Base-by-base conservation (phyloP, 1,139 yeast species). In the Candida tetrigidarum region DNA sequence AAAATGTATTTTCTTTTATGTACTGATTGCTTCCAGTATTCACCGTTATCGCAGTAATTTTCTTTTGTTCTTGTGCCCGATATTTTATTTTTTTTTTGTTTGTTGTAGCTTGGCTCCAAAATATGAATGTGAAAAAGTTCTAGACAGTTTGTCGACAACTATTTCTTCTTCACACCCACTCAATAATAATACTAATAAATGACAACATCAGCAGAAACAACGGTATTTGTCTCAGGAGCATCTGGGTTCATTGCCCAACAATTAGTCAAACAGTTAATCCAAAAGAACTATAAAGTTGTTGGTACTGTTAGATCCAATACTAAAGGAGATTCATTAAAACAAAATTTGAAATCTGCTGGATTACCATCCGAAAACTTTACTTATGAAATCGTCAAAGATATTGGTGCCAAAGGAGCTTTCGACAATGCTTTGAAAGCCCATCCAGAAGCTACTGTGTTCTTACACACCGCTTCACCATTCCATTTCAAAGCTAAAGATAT, bases 181-280 rank as follows among this genome's bases (percentile, higher is more conserved):
- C n/a, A n/a, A n/a, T n/a, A n/a, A n/a, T n/a, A n/a, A n/a, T n/a
- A n/a, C n/a, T n/a, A n/a, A n/a, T n/a, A 9, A 8, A 30, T 14
- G 12, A 7, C 9, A 29, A 7, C 10, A 12, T 9, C 12, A 14
- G 12, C 5, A 11, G 6, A 16, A 29, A 40, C 44, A 12, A 52
- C 59, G 11, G 69, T 74, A 15, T 67, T 79, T 15, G 74, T 81
- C 18, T 72, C 84, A 1, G 85, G 85, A 1, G 83, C 79, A 6
- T 72, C 80, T 5, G 84, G 85, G n/a, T 80, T 68, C 53, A 73
- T 80, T 45, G 84, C 83, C 9, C 72, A 67, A 42, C 72, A 69
- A 49, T 54, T 67, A 5, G 57, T 67, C 32, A 60, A 62, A 44
- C 56, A 54, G 40, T 54, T 68, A 26, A 50, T 68, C 28, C 53